Conservation (phyloP, 495 filamentous ascomycete species). For the Astrothelium macrocarpum region DNA sequence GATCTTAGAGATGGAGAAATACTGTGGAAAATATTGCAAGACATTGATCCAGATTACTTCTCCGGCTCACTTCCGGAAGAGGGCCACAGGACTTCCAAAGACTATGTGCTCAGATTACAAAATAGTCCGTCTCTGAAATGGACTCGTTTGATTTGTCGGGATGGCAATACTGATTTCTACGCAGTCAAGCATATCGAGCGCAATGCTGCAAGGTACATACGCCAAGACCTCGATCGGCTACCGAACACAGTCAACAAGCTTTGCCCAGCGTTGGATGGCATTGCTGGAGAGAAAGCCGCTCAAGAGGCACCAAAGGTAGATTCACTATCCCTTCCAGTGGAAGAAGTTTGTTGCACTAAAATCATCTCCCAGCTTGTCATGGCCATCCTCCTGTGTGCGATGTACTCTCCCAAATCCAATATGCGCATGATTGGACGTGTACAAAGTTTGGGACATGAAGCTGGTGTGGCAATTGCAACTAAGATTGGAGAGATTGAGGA, state of each 20-base stretch:
- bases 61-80: conserved; percentile 49
- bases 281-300: conserved; percentile 39
- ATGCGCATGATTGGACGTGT: conserved; percentile 30
- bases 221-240: conserved; percentile 43
- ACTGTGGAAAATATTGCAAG: conserved; percentile 56
- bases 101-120: neutral
- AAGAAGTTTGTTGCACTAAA: neutral
- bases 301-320: conserved; percentile 26
- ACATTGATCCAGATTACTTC: conserved; percentile 62
- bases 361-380: conserved; percentile 19
- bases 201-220: conserved; percentile 55
- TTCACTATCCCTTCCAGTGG: conserved; percentile 8
- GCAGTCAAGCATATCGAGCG: conserved; percentile 58
- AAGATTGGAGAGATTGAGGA: conserved; percentile 29
- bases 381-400: conserved; percentile 29
- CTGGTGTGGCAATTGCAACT: conserved; percentile 25
- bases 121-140: conserved; percentile 10
- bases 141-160: conserved; percentile 3
- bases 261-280: conserved; percentile 11
- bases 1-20: conserved; percentile 68
- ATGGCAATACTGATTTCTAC: conserved; percentile 13
- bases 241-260: conserved; percentile 29
- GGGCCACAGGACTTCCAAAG: conserved; percentile 29
- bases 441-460: conserved; percentile 23
- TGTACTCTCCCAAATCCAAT: conserved; percentile 30